These are phyloP conservation scores for Phytophthora tentaculata DNA, from an alignment of 352 stramenopile genomes.

Conservation along the genomic window DNA sequence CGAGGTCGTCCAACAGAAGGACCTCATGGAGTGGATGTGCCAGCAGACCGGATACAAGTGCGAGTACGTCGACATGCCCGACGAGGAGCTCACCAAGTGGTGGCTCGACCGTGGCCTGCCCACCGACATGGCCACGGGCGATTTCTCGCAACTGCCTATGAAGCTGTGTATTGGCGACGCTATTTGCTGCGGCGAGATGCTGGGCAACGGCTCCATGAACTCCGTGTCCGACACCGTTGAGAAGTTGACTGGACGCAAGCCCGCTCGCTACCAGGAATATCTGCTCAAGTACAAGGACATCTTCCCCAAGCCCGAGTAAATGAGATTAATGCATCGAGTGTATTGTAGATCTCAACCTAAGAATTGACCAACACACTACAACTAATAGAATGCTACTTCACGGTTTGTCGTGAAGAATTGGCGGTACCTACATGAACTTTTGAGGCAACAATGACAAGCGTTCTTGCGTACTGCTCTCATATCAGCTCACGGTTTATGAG, in stretches of 20 bases:
- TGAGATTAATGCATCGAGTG: neutral
- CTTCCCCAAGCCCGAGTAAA: slow-evolving; percentile 34
- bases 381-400: neutral
- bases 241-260: slow-evolving; percentile 37
- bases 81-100: slow-evolving; percentile 34
- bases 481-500: no score
- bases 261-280: slow-evolving; percentile 21
- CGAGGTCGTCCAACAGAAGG: slow-evolving; percentile 24
- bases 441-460: neutral
- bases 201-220: slow-evolving; percentile 33
- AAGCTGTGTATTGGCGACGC: slow-evolving; percentile 40
- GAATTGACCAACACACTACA: neutral
- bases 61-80: slow-evolving; percentile 35
- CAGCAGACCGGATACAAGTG: slow-evolving; percentile 34
- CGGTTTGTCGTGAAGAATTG: neutral
- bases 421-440: neutral
- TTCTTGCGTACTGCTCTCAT: no score
- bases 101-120: slow-evolving; percentile 34
- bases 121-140: slow-evolving; percentile 26
- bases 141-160: slow-evolving; percentile 38
- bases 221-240: slow-evolving; percentile 32
- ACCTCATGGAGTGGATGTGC: slow-evolving; percentile 35
- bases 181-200: slow-evolving; percentile 36
- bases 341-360: neutral
- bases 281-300: slow-evolving; percentile 36